phyloP scores from a whole-genome alignment of 768 basidiomycete species.

The Lentinula guzmanii region DNA sequence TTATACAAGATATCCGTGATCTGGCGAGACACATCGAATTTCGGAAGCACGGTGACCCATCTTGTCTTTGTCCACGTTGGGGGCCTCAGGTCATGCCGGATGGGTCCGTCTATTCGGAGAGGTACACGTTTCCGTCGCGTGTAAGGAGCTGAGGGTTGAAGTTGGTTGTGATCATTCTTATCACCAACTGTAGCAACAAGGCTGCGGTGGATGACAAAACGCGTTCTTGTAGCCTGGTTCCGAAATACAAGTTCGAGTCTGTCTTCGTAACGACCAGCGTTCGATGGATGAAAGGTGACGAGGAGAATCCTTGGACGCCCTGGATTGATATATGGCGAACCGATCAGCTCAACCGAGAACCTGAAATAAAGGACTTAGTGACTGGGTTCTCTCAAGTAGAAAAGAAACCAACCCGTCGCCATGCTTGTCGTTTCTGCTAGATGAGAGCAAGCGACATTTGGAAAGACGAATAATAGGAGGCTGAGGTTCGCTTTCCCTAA shows the following conservation, averaged over 20 bases:
- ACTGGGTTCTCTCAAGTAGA: not conserved
- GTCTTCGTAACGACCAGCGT: conserved; percentile 41
- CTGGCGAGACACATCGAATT: conserved; percentile 23
- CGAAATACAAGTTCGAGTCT: conserved; percentile 42
- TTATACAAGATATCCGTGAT: conserved; percentile 26
- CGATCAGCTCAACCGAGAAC: conserved; percentile 27
- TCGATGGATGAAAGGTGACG: conserved; percentile 26
- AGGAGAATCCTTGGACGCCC: conserved; percentile 19
- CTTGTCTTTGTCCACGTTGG: conserved; percentile 30
- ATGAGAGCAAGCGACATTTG: not conserved
- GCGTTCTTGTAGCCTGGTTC: conserved; percentile 22
- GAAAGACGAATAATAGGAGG: not conserved
- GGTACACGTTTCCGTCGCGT: conserved; percentile 18
- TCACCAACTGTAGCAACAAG: conserved; percentile 44
- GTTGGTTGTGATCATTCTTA: conserved; percentile 38
- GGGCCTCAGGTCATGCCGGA: conserved; percentile 30
- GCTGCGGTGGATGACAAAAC: conserved; percentile 42
- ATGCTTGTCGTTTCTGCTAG: not conserved
- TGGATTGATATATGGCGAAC: conserved; percentile 14
- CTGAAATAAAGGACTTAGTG: conserved; percentile 12
- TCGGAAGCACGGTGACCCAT: conserved; percentile 27
- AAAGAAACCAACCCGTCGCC: not conserved
- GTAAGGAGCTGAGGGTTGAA: conserved; percentile 43
- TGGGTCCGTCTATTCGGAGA: conserved; percentile 20
- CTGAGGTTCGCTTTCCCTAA: not conserved